Conservation (phyloP, 495 filamentous ascomycete genomes). For the Lineolata rhizophorae region DNA sequence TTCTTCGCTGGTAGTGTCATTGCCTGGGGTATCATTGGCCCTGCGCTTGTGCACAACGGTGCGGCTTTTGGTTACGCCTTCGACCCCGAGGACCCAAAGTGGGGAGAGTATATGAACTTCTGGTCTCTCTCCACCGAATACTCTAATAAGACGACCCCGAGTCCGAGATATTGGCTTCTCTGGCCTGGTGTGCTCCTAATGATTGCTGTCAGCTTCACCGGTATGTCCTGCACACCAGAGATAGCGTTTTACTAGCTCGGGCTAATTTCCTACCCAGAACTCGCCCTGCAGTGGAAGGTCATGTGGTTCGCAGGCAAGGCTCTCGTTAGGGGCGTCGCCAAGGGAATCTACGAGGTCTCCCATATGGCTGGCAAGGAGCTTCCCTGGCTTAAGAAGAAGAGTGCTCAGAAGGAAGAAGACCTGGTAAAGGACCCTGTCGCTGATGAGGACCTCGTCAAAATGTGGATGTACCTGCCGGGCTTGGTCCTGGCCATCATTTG, state of each 20-base stretch:
- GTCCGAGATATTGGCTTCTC: constrained; percentile 41
- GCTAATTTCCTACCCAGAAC: constrained; percentile 31
- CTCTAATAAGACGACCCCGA: constrained; percentile 24
- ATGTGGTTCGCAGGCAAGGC: constrained; percentile 29
- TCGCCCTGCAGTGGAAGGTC: constrained; percentile 37
- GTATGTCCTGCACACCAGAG: too few species aligned
- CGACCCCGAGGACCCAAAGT: constrained; percentile 21
- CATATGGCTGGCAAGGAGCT: constrained; percentile 22
- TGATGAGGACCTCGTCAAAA: constrained; percentile 31
- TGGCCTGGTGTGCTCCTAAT: constrained; percentile 47
- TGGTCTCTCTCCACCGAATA: constrained; percentile 24
- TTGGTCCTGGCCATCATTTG: constrained; percentile 28
- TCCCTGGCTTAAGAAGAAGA: constrained; percentile 24
- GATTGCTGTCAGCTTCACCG: constrained; percentile 36
- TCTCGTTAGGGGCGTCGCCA: constrained; percentile 24
- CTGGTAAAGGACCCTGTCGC: constrained; percentile 29
- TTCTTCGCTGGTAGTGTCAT: constrained; percentile 35
- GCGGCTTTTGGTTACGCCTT: constrained; percentile 22
- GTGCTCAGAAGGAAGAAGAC: constrained; percentile 14
- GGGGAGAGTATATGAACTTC: constrained; percentile 27
- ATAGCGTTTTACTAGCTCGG: too few species aligned
- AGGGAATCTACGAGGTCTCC: constrained; percentile 20
- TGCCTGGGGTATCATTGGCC: constrained; percentile 45
- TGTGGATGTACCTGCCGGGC: constrained; percentile 37
- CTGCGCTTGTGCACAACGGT: constrained; percentile 33